Evolutionary conservation across 768 basidiomycete species (phyloP).

Genomic region (Termitomyces sp.): DNA sequence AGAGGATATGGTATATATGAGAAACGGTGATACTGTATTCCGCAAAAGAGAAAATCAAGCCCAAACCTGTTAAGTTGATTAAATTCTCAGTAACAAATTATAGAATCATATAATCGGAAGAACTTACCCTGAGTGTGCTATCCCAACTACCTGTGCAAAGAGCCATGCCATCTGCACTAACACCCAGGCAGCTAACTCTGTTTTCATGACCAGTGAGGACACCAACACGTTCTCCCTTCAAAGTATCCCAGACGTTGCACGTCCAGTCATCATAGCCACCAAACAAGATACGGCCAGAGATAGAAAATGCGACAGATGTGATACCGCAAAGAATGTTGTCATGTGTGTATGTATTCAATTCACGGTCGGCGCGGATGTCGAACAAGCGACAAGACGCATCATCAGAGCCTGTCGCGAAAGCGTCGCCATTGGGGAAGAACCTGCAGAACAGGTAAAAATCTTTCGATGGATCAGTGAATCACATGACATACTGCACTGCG

Average conservation of each 20-base stretch:
- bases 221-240: constrained; percentile 97
- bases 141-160: constrained; percentile 99
- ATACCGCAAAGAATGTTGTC: constrained; percentile 99
- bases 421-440: constrained; percentile 99
- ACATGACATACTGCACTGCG: constrained; percentile 81
- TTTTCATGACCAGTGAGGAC: constrained; percentile 98
- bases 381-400: constrained; percentile 98
- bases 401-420: constrained; percentile 97
- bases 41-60: constrained; percentile 45
- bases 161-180: constrained; percentile 95
- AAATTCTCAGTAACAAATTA: constrained; percentile 10
- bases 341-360: constrained; percentile 94
- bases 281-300: constrained; percentile 94
- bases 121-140: constrained; percentile 85
- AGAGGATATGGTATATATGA: constrained; percentile 18
- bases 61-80: constrained; percentile 58
- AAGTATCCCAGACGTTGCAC: constrained; percentile 99
- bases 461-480: constrained; percentile 5
- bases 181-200: constrained; percentile 93
- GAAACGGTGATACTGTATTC: constrained; percentile 13
- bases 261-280: constrained; percentile 99
- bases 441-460: constrained; percentile 35
- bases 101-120: not conserved
- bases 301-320: constrained; percentile 98
- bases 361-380: constrained; percentile 96